These are phyloP conservation scores for Guyanaporus albipodus DNA, from an alignment of 768 basidiomycete species.

Conservation along the genomic window DNA sequence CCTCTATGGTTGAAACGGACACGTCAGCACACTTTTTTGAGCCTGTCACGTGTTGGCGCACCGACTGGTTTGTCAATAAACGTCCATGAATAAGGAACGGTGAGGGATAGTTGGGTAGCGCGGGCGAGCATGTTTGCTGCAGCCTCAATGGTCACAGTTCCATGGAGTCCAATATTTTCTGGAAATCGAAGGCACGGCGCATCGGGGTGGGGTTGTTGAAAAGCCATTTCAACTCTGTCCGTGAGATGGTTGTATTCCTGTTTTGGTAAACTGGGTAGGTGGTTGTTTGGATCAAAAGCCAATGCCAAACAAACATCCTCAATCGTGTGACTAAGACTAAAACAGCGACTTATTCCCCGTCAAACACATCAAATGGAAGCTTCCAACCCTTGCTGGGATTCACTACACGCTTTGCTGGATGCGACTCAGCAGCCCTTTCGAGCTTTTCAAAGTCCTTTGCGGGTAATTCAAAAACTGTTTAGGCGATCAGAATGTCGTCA, in stretches of 20 bases:
- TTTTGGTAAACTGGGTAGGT: constrained; percentile 8
- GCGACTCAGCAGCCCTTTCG: constrained; percentile 40
- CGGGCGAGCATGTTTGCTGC: constrained; percentile 60
- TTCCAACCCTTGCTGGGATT: constrained; percentile 63
- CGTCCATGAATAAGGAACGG: constrained; percentile 63
- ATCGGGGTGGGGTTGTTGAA: constrained; percentile 51
- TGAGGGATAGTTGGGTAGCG: constrained; percentile 53
- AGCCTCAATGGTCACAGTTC: constrained; percentile 50
- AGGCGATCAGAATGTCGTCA: background rate
- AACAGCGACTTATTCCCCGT: constrained; percentile 31
- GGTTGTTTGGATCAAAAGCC: constrained; percentile 32
- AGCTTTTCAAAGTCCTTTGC: constrained; percentile 39
- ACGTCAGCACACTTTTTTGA: background rate
- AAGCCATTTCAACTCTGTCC: constrained; percentile 21
- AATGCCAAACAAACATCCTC: constrained; percentile 22
- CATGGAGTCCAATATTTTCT: constrained; percentile 56
- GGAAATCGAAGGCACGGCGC: constrained; percentile 69
- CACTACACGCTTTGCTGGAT: constrained; percentile 50
- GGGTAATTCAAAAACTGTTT: constrained; percentile 33
- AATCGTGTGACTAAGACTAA: constrained; percentile 8
- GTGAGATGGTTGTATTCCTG: constrained; percentile 2
- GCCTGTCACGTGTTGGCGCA: constrained; percentile 28
- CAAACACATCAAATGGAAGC: constrained; percentile 59
- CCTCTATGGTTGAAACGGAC: constrained; percentile 41
- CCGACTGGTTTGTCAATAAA: constrained; percentile 78